Evolutionary conservation across 2,329 filamentous ascomycete genomes (phyloP).

Genomic region (Fusarium bactridioides): DNA sequence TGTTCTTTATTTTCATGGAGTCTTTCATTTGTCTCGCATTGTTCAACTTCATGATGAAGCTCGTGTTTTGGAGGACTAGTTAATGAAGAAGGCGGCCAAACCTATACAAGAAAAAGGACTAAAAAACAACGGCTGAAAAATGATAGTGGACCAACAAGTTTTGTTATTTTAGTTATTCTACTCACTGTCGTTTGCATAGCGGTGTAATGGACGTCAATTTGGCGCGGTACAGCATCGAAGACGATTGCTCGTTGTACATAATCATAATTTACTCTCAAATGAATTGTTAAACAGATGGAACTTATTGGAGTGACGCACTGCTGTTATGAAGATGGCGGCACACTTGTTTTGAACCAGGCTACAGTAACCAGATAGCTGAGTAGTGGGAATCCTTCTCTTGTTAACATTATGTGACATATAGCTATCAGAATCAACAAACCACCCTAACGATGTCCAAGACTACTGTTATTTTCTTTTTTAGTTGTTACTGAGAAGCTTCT

Average conservation of each 20-base stretch:
- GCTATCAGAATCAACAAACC: not conserved
- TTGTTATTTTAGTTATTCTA: slow-evolving; percentile 16
- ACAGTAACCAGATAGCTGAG: not conserved
- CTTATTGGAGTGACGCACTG: not conserved
- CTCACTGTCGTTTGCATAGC: slow-evolving; percentile 35
- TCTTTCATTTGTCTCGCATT: slow-evolving; percentile 26
- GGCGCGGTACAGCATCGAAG: slow-evolving; percentile 6
- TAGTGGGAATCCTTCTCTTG: not conserved
- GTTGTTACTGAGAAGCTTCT: slow-evolving; percentile 66
- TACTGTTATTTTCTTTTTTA: slow-evolving; percentile 42
- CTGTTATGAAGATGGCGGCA: not conserved
- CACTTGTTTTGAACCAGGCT: not conserved
- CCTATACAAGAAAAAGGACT: slow-evolving; percentile 4
- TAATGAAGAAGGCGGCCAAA: slow-evolving; percentile 7
- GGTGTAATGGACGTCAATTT: slow-evolving; percentile 26
- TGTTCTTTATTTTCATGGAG: slow-evolving; percentile 7
- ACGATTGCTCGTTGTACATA: slow-evolving; percentile 37
- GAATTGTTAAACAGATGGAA: slow-evolving; percentile 13
- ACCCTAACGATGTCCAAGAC: not conserved
- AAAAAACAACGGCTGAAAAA: slow-evolving; percentile 2
- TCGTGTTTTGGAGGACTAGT: not conserved
- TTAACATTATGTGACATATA: not conserved
- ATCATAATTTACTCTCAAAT: slow-evolving; percentile 39
- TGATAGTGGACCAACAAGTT: slow-evolving; percentile 15
- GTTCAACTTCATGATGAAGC: slow-evolving; percentile 8